Evolutionary conservation across 148 eudicot species (phyloP).

Genomic region (Amaranthus palmeri): DNA sequence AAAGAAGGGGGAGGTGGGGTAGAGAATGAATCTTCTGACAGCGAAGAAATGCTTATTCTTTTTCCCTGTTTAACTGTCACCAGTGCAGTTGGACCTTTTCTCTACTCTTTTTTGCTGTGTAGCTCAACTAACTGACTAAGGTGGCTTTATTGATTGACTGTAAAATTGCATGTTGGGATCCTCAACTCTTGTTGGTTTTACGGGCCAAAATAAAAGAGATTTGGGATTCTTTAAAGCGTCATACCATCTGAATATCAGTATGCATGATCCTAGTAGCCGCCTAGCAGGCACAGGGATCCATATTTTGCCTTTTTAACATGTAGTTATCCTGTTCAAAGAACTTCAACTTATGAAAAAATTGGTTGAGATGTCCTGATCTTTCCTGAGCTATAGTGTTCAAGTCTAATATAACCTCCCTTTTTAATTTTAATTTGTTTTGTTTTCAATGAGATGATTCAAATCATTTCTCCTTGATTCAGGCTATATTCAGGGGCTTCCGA

Average conservation of each 20-base stretch:
- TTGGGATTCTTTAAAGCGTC: background rate
- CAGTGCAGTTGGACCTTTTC: no score
- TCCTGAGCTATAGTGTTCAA: no score
- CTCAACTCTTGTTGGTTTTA: background rate
- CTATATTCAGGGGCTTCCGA: constrained; percentile 73
- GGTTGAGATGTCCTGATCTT: no score
- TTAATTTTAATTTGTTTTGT: background rate
- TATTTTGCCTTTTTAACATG: no score
- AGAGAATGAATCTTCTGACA: no score
- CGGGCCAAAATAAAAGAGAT: no score
- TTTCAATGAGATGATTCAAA: background rate
- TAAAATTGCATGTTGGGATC: background rate
- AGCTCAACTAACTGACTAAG: background rate
- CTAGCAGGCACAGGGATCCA: no score
- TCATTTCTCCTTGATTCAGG: constrained; percentile 32
- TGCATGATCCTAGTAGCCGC: background rate
- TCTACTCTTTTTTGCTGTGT: background rate
- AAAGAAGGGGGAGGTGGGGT: no score
- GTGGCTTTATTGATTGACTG: background rate
- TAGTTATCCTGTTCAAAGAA: no score
- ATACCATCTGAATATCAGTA: background rate
- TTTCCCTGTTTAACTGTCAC: no score
- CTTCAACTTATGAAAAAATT: no score
- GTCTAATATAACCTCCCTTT: background rate
- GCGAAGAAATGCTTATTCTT: no score